Base-by-base conservation (phyloP, 2,329 filamentous ascomycete species). In the Colletotrichum higginsianum region DNA sequence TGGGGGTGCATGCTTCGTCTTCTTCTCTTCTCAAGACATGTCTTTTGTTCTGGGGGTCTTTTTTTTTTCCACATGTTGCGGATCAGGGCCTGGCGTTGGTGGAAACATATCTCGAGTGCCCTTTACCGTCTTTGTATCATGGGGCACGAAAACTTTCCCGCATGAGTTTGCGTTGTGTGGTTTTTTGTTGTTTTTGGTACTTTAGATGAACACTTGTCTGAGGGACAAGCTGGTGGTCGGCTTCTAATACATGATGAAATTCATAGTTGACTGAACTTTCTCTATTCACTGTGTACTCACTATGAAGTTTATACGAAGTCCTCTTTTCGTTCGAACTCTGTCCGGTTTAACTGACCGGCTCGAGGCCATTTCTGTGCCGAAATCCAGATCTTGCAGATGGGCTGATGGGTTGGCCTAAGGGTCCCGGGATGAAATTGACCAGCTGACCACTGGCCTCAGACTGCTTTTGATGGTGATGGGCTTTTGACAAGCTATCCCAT, bases 221-320 rank as follows among this genome's bases (percentile, higher is more conserved):
- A 68, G 18, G 13, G 60, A 64, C 71, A 72, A 67, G 63, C 53
- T 56, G 68, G 64, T 46, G 56, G 72, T 50, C 55, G 64, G 50
- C 61, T 73, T 67, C 67, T 73, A 73, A 73, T 73, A 73, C 61
- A 72, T 69, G 72, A 73, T 66, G 72, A 73, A 61, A 73, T 58
- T 61, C 69, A 73, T 58, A 61, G 38, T 68, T 62, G 23, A 55
- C 56, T 69, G 18, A 35, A 23, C n/a, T 42, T 18, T n/a, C 5
- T 52, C 13, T 35, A 3, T 46, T 18, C 49, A 30, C 5, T 55
- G 3, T 55, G 38, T 11, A 16, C 38, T 58, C 9, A 38, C 8
- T 38, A 38, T 38, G 35, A 38, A 11, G 35, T 38, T 38, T 38
- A 38, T 38, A 38, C 35, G 35, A 11, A 38, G 35, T 8, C 30